phyloP scores from a whole-genome alignment of 768 basidiomycete species.

The Lactifluus subvellereus region DNA sequence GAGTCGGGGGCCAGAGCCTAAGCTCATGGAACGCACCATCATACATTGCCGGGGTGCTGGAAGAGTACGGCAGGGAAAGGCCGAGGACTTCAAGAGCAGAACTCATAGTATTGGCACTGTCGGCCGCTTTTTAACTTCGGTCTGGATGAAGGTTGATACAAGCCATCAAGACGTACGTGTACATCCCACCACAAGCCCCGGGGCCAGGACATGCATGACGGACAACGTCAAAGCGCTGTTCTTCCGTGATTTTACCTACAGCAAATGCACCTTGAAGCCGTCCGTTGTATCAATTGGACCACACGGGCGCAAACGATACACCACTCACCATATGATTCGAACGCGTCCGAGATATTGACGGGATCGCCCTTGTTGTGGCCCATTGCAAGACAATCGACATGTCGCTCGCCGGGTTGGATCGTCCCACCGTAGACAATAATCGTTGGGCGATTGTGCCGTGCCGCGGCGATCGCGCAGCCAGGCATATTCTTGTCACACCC shows the following conservation, averaged over 20 bases:
- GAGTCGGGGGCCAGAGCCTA: not conserved
- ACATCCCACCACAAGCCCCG: slow-evolving; percentile 87
- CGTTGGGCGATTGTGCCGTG: slow-evolving; percentile 81
- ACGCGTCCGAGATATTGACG: slow-evolving; percentile 79
- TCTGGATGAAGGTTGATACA: not conserved
- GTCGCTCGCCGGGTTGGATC: slow-evolving; percentile 70
- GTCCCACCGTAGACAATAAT: slow-evolving; percentile 84
- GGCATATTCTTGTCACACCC: slow-evolving; percentile 96
- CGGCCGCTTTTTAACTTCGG: not conserved
- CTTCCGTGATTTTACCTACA: slow-evolving; percentile 71
- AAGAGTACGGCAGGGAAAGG: slow-evolving; percentile 80
- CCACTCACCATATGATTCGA: slow-evolving; percentile 69
- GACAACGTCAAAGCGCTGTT: slow-evolving; percentile 79
- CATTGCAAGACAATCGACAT: slow-evolving; percentile 76
- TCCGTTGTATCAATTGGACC: not conserved
- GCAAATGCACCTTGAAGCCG: slow-evolving; percentile 56
- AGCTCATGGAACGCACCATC: slow-evolving; percentile 41
- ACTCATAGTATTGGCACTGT: slow-evolving; percentile 83
- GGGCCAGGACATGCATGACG: slow-evolving; percentile 80
- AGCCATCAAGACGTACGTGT: slow-evolving; percentile 45
- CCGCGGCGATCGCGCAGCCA: slow-evolving; percentile 81
- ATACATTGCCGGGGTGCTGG: slow-evolving; percentile 68
- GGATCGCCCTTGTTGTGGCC: slow-evolving; percentile 72
- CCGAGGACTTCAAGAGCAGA: slow-evolving; percentile 79
- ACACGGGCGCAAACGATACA: not conserved